A percentile compares a stretch with the other conserved stretches of the same genome.
phyloP scores from a whole-genome alignment of 1,139 yeast species.

The Candida glucosophila region DNA sequence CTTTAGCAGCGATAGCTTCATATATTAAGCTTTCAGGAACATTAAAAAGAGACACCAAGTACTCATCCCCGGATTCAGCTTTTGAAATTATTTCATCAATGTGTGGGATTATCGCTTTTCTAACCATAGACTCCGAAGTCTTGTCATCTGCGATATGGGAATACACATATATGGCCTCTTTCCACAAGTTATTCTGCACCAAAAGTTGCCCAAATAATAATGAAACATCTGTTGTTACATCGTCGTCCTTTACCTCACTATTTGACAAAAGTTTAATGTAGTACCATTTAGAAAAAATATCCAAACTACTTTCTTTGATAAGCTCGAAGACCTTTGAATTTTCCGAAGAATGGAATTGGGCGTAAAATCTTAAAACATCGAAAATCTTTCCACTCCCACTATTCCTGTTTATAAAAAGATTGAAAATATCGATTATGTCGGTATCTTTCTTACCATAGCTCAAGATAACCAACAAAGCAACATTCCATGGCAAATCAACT shows the following conservation, averaged over 20 bases:
- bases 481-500: slow-evolving; percentile 56
- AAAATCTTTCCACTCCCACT: slow-evolving; percentile 8
- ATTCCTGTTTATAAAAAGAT: slow-evolving; percentile 9
- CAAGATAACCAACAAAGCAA: slow-evolving; percentile 48
- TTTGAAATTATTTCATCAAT: slow-evolving; percentile 29
- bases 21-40: slow-evolving; percentile 41
- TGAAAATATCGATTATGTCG: slow-evolving; percentile 31
- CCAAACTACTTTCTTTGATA: slow-evolving; percentile 11
- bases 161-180: slow-evolving; percentile 54
- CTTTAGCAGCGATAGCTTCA: slow-evolving; percentile 46
- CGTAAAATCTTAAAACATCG: slow-evolving; percentile 17
- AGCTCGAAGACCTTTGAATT: slow-evolving; percentile 4
- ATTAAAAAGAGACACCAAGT: slow-evolving; percentile 24
- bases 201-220: slow-evolving; percentile 47
- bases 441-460: slow-evolving; percentile 50
- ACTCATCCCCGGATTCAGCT: slow-evolving; percentile 19
- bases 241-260: slow-evolving; percentile 18
- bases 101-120: slow-evolving; percentile 38
- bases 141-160: slow-evolving; percentile 43
- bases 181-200: slow-evolving; percentile 38
- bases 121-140: slow-evolving; percentile 29
- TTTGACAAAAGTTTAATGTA: no score
- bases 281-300: slow-evolving; percentile 41
- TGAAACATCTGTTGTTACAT: slow-evolving; percentile 26
- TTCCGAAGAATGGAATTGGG: slow-evolving; percentile 4